phyloP scores from a whole-genome alignment of 1,284 basidiomycete genomes.

The Baeospora myosura region DNA sequence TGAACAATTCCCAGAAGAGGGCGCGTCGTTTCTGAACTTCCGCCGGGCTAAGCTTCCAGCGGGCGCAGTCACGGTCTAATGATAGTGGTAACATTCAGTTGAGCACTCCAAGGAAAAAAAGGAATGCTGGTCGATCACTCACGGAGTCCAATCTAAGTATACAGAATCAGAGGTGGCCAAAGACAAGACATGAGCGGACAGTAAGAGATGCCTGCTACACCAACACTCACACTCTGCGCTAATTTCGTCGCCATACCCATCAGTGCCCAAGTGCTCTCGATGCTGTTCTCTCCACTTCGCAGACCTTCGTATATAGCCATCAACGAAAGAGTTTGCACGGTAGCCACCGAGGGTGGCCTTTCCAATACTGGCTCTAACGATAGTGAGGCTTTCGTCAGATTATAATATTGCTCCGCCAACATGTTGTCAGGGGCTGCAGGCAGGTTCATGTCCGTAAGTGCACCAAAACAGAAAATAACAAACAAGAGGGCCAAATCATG shows the following conservation, averaged over 20 bases:
- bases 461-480: constrained; percentile 51
- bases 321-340: constrained; percentile 57
- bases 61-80: constrained; percentile 60
- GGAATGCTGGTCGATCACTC: constrained; percentile 20
- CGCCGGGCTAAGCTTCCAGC: constrained; percentile 50
- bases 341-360: constrained; percentile 57
- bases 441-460: constrained; percentile 42
- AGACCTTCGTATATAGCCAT: constrained; percentile 65
- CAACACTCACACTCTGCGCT: constrained; percentile 52
- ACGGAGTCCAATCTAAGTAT: constrained; percentile 55
- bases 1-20: constrained; percentile 66
- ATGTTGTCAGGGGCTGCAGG: constrained; percentile 44
- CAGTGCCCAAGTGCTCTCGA: constrained; percentile 55
- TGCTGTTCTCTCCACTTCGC: constrained; percentile 46
- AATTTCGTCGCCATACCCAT: constrained; percentile 56
- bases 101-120: neutral
- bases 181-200: constrained; percentile 2
- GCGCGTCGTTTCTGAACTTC: constrained; percentile 66
- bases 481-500: constrained; percentile 55
- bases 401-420: constrained; percentile 45
- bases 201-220: constrained; percentile 12
- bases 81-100: constrained; percentile 5
- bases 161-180: constrained; percentile 10
- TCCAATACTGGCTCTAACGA: constrained; percentile 60
- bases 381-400: constrained; percentile 53